Evolutionary conservation across 768 basidiomycete species (phyloP).

Genomic region (Leccinum variicolor): DNA sequence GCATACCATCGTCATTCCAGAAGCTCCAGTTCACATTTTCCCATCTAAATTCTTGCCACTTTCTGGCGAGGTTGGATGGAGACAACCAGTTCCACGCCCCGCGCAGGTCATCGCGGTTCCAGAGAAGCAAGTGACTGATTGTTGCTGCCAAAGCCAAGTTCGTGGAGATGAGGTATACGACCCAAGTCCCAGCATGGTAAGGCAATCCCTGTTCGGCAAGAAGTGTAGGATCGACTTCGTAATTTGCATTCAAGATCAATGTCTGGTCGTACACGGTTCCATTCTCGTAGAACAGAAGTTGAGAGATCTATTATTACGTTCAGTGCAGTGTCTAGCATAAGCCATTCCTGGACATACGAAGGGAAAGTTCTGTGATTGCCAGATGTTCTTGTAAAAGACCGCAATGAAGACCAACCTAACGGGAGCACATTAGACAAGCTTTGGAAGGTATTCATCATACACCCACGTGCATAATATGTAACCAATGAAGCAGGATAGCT

Average conservation of each 20-base stretch:
- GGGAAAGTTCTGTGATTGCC: slow-evolving; percentile 58
- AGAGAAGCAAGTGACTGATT: slow-evolving; percentile 48
- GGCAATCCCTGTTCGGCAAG: slow-evolving; percentile 41
- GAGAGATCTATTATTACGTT: slow-evolving; percentile 36
- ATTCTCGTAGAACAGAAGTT: slow-evolving; percentile 49
- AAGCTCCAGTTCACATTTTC: slow-evolving; percentile 39
- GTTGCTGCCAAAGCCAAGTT: slow-evolving; percentile 41
- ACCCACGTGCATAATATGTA: slow-evolving; percentile 50
- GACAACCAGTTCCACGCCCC: slow-evolving; percentile 46
- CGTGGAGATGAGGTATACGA: slow-evolving; percentile 14
- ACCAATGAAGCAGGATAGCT: slow-evolving; percentile 47
- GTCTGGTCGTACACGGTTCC: slow-evolving; percentile 52
- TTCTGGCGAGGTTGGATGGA: slow-evolving; percentile 26
- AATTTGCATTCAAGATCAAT: slow-evolving; percentile 49
- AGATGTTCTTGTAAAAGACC: slow-evolving; percentile 47
- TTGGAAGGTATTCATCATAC: neutral
- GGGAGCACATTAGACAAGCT: slow-evolving; percentile 2
- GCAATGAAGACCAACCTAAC: slow-evolving; percentile 31
- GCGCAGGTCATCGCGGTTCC: slow-evolving; percentile 50
- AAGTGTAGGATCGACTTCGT: slow-evolving; percentile 46
- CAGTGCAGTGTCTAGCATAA: neutral
- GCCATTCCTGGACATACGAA: slow-evolving; percentile 40
- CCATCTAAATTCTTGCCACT: slow-evolving; percentile 25
- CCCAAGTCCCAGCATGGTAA: slow-evolving; percentile 28
- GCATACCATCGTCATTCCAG: slow-evolving; percentile 24